Base-by-base conservation (phyloP, 1,284 basidiomycete species). In the Earliella scabrosa region DNA sequence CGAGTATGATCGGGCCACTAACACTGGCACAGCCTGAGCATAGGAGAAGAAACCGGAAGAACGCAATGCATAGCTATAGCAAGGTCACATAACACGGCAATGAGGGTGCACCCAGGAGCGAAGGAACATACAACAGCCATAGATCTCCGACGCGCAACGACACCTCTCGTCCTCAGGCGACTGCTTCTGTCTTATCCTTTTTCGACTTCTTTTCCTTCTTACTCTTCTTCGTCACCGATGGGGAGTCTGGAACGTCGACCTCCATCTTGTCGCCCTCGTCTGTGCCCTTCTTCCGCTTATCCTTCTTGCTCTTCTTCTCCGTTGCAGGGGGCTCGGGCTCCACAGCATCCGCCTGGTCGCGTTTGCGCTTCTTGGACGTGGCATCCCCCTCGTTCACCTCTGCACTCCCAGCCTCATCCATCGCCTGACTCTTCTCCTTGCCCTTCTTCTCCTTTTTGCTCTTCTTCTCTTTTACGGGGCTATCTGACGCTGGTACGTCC, bases 111-210 rank as follows among this genome's bases (percentile, higher is more conserved):
- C 31, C 34, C 18, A 46, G 43, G 32, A 45, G 2, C 14, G 29
- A 44, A 24, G 48, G 38, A 54, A 27, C 40, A 47, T 24, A 35
- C 24, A 41, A 49, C n/a, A 29, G 39, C 27, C n/a, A 41, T 24
- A 24, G 21, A 20, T n/a, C 39, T 24, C 39, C 36, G n/a, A 41
- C 13, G 11, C n/a, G 24, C 20, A n/a, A 40, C 45, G 27, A 31
- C 35, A 23, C 21, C 8, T 7, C 13, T 38, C n/a, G 14, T 13
- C 4, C 21, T 52, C 51, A 60, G 32, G 54, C 65, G 41, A 56
- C 45, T 51, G 62, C 68, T 41, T 57, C 53, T 23, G 57, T 52
- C 59, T 68, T 68, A 58, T 72, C 62, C 60, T 70, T 74, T 59
- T 70, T 72, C 40, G 61, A 68, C 66, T 59, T 58, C 43, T 56